Conservation (phyloP, 192 early-diverging fungal genomes). For the Gonapodya sp. region DNA sequence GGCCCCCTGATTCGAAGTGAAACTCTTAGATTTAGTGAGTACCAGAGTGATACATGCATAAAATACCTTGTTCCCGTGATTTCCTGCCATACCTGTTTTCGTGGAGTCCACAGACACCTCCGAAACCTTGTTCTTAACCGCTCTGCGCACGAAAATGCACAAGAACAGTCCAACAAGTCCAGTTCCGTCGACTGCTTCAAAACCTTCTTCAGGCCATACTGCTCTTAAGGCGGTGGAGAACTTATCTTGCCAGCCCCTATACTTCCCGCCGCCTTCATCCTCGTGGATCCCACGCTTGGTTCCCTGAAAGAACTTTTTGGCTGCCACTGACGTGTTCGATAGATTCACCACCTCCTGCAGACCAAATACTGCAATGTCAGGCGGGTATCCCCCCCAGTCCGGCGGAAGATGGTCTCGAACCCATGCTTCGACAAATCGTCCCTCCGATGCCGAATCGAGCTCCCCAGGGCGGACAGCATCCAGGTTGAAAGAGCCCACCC, state of each 20-base stretch:
- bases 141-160: conserved; percentile 67
- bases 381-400: conserved; percentile 17
- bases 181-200: conserved; percentile 58
- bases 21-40: neutral
- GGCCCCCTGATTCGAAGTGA: conserved; percentile 44
- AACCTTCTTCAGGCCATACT: conserved; percentile 34
- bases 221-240: conserved; percentile 50
- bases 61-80: conserved; percentile 80
- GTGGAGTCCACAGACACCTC: conserved; percentile 44
- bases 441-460: neutral
- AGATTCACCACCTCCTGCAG: conserved; percentile 85
- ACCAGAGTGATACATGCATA: conserved; percentile 3
- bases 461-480: neutral
- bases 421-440: neutral
- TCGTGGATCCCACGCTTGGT: conserved; percentile 9
- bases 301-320: conserved; percentile 22
- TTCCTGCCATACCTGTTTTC: conserved; percentile 83
- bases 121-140: conserved; percentile 22
- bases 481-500: neutral
- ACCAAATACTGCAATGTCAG: conserved; percentile 70
- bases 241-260: conserved; percentile 74
- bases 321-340: conserved; percentile 46
- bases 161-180: conserved; percentile 88
- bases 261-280: conserved; percentile 53
- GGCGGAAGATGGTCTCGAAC: neutral